Evolutionary conservation across 2,329 filamentous ascomycete genomes (phyloP).

Genomic region (Xylaria hypoxylon): DNA sequence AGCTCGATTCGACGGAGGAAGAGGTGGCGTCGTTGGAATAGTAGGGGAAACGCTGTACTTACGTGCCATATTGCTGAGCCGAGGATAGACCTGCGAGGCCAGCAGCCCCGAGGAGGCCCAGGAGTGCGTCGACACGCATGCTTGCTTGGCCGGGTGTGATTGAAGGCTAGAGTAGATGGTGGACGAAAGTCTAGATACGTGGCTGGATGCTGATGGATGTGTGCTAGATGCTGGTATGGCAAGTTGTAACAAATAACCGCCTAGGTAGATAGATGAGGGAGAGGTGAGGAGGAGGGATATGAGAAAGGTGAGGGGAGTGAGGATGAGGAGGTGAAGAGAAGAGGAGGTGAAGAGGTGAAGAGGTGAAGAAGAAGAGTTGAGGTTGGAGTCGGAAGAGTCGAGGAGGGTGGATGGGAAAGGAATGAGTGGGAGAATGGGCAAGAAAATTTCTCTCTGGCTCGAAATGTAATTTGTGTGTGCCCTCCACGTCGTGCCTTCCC

Average conservation of each 20-base stretch:
- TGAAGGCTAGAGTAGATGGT: conserved; percentile 29
- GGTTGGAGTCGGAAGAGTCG: conserved; percentile 30
- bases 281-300: conserved; percentile 13
- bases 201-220: conserved; percentile 19
- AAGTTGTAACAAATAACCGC: conserved; percentile 42
- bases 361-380: conserved; percentile 31
- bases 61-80: conserved; percentile 47
- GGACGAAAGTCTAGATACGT: conserved; percentile 24
- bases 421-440: conserved; percentile 29
- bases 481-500: conserved; percentile 28
- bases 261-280: conserved; percentile 32
- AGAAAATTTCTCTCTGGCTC: conserved; percentile 13
- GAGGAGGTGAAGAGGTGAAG: conserved; percentile 1
- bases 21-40: not conserved
- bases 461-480: conserved; percentile 21
- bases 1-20: not conserved
- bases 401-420: conserved; percentile 25
- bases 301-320: conserved; percentile 5
- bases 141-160: conserved; percentile 25
- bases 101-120: conserved; percentile 44
- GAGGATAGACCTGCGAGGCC: conserved; percentile 44
- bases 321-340: conserved; percentile 16
- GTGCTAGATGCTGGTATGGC: conserved; percentile 34
- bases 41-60: conserved; percentile 31
- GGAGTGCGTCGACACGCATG: conserved; percentile 47